Evolutionary conservation across 495 filamentous ascomycete species (phyloP), one percentile per base, ranked within the genome.

Genomic region (Penicillium nucicola): DNA sequence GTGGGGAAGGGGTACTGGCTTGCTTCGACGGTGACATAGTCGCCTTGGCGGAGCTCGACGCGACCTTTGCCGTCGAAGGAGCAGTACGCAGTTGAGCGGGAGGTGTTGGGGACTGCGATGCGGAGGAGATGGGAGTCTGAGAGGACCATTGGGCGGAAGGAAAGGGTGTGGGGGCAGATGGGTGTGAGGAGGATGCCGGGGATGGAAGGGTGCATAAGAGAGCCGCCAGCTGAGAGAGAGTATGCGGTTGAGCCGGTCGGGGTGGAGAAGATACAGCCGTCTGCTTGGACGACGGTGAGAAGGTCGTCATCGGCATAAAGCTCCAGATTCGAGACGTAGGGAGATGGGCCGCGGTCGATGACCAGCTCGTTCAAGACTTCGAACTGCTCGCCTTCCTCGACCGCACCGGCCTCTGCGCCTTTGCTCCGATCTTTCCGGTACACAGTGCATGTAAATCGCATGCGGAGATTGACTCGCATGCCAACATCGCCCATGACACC

Each of bases 81-180:
- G 61, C 90, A 95, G 77, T 95, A 97, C 0, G 92, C 92, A 0
- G 89, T 95, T 5, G 89, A 91, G 14, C 93, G 89, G 30, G 88
- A 92, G 56, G 85, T 78, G 38, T 80, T 78, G 0, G 93, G 93
- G 18, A 98, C 85, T 18, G 86, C 87, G 48, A 97, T 85, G 42
- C 90, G 89, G 37, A 98, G 81, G 19, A 92, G 82, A 69, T 96
- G 85, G 31, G 85, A 92, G 68, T 98, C 93, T 30, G 88, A 92
- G n/a, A 98, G 84, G n/a, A 98, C 87, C 89, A 98, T 96, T 25
- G 93, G 93, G 9, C 93, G 83, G 82, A 98, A 97, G 31, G 89
- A 95, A 15, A 98, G 78, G 0, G 92, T 97, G 65, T 98, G 93
- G 13, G 93, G 92, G 67, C 93, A 98, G 65, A 98, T 98, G 0